Conservation (phyloP, 164 flowering plant genomes). For the Amborella trichopoda region DNA sequence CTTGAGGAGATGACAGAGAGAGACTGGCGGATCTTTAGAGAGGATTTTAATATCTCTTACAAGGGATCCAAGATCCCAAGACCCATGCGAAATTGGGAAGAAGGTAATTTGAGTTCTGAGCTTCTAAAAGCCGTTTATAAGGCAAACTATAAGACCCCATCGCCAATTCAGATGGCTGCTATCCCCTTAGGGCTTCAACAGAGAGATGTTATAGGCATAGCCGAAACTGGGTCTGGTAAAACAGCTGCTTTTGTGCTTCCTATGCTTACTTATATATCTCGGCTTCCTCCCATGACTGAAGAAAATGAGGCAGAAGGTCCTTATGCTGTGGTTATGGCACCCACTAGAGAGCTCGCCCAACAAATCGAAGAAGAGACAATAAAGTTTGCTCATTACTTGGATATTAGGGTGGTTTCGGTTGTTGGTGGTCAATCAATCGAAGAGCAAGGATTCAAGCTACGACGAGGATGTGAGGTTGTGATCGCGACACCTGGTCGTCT, state of each 20-base stretch:
- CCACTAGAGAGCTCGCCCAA: constrained; percentile 87
- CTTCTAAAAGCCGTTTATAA: constrained; percentile 64
- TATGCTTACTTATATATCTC: constrained; percentile 69
- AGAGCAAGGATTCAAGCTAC: constrained; percentile 72
- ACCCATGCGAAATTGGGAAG: constrained; percentile 77
- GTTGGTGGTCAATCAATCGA: constrained; percentile 93
- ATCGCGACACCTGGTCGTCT: constrained; percentile 90
- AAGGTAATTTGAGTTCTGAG: constrained; percentile 54
- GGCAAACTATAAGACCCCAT: constrained; percentile 72
- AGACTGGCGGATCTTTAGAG: constrained; percentile 86
- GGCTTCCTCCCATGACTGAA: constrained; percentile 66
- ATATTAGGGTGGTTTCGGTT: constrained; percentile 69
- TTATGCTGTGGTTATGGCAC: constrained; percentile 91
- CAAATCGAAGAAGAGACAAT: constrained; percentile 90
- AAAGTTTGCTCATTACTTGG: constrained; percentile 74
- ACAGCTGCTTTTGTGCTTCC: constrained; percentile 94
- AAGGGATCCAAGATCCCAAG: constrained; percentile 80
- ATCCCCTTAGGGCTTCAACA: constrained; percentile 84
- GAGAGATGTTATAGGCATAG: constrained; percentile 84
- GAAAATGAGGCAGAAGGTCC: constrained; percentile 91
- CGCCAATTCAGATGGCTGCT: constrained; percentile 93
- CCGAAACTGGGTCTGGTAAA: constrained; percentile 93
- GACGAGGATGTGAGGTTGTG: constrained; percentile 83
- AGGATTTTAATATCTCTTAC: constrained; percentile 77
- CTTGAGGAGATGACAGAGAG: constrained; percentile 87